Evolutionary conservation across 2,329 filamentous ascomycete species (phyloP).

Genomic region (Hansfordia pulvinata): DNA sequence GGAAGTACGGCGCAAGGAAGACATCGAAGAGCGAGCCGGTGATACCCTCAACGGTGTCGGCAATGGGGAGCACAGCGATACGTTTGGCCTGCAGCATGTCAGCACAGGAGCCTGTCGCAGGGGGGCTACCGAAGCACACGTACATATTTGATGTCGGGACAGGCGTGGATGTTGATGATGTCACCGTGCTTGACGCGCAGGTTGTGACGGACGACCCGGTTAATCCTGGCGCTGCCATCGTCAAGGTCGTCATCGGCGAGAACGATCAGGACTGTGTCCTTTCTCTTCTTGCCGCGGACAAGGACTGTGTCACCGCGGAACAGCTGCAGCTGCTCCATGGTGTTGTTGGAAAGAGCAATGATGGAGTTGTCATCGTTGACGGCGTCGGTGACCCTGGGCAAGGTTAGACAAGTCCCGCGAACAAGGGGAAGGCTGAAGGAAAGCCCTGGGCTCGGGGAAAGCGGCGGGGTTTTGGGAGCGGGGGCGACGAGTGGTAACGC

Average conservation of each 20-base stretch:
- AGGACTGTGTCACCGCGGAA: constrained; percentile 98
- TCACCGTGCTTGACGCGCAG: constrained; percentile 97
- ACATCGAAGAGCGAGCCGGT: constrained; percentile 98
- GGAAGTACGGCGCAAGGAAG: constrained; percentile 98
- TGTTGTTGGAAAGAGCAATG: constrained; percentile 94
- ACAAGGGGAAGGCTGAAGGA: no score
- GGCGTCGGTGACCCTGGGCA: constrained; percentile 92
- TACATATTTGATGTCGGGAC: constrained; percentile 99
- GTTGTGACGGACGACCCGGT: constrained; percentile 97
- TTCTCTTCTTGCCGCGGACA: constrained; percentile 98
- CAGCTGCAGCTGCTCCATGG: constrained; percentile 95
- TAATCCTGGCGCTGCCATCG: constrained; percentile 93
- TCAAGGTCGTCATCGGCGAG: constrained; percentile 95
- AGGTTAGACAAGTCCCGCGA: no score
- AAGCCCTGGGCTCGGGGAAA: no score
- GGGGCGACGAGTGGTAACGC: constrained; percentile 16
- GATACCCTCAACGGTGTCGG: constrained; percentile 93
- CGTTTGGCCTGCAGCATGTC: constrained; percentile 66
- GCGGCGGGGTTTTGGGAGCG: constrained; percentile 7
- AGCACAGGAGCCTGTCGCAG: not conserved
- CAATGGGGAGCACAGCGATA: constrained; percentile 94
- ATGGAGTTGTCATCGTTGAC: constrained; percentile 99
- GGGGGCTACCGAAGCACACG: constrained; percentile 24
- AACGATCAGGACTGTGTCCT: constrained; percentile 96
- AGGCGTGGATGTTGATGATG: constrained; percentile 92